These are phyloP conservation scores for Soucietia sequanensis DNA, from an alignment of 805 yeast genomes.

Conservation along the genomic window DNA sequence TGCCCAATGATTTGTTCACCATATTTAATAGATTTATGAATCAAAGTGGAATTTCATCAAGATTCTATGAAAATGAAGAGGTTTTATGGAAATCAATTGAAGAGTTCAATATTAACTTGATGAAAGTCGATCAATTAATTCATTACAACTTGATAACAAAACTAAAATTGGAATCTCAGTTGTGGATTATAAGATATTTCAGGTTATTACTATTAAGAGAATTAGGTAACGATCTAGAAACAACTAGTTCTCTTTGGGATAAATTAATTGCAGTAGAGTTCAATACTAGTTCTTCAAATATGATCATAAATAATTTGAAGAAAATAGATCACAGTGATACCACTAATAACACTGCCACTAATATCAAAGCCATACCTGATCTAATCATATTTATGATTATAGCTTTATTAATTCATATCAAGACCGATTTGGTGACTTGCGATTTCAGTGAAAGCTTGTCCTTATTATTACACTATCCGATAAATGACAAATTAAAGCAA, in stretches of 20 bases:
- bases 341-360: slow-evolving; percentile 2
- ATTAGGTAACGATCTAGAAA: slow-evolving; percentile 37
- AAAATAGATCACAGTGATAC: too few relatives aligned
- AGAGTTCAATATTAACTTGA: slow-evolving; percentile 44
- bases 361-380: slow-evolving; percentile 27
- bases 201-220: slow-evolving; percentile 49
- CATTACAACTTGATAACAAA: slow-evolving; percentile 45
- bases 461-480: slow-evolving; percentile 50
- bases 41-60: slow-evolving; percentile 36
- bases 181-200: slow-evolving; percentile 55
- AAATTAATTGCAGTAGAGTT: slow-evolving; percentile 34
- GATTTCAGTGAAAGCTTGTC: slow-evolving; percentile 54
- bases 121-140: slow-evolving; percentile 49
- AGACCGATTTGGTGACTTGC: slow-evolving; percentile 41
- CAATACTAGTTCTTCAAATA: slow-evolving; percentile 6
- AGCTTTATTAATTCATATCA: slow-evolving; percentile 43
- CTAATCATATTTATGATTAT: slow-evolving; percentile 43
- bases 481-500: slow-evolving; percentile 13
- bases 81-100: slow-evolving; percentile 47
- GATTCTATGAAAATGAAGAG: slow-evolving; percentile 39
- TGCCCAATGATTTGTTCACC: slow-evolving; percentile 44
- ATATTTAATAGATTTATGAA: slow-evolving; percentile 43
- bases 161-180: slow-evolving; percentile 47
- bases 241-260: slow-evolving; percentile 47
- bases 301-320: background rate